A percentile compares a stretch with the other conserved stretches of the same genome.
phyloP scores from a whole-genome alignment of 1,284 basidiomycete species.

The Fomes fomentarius region DNA sequence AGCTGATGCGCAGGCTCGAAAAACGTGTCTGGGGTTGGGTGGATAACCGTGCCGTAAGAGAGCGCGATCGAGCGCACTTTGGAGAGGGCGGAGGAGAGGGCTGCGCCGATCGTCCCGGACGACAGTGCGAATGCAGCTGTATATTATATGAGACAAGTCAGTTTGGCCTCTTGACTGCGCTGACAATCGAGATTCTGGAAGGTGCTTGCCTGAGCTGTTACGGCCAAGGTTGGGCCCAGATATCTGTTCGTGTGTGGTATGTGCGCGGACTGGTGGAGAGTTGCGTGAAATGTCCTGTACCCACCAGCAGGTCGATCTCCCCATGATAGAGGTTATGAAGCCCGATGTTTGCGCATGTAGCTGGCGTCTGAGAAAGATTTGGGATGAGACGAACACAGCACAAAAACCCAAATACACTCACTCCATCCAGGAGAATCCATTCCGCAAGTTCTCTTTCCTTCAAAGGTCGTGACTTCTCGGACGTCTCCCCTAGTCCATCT shows the following conservation, averaged over 20 bases:
- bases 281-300: constrained; percentile 29
- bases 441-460: constrained; percentile 79
- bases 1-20: constrained; percentile 74
- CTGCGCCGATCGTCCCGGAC: constrained; percentile 90
- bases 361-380: constrained; percentile 66
- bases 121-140: constrained; percentile 86
- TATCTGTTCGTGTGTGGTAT: constrained; percentile 46
- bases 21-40: constrained; percentile 64
- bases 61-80: constrained; percentile 74
- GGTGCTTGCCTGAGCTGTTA: constrained; percentile 74
- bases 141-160: no score
- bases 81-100: constrained; percentile 80
- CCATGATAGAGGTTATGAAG: constrained; percentile 86
- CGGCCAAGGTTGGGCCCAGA: constrained; percentile 80
- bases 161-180: not conserved
- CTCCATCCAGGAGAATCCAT: constrained; percentile 88
- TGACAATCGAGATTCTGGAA: not conserved
- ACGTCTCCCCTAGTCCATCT: constrained; percentile 78
- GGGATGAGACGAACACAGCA: not conserved
- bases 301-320: constrained; percentile 83
- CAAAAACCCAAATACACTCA: constrained; percentile 40
- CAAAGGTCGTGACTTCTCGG: constrained; percentile 62
- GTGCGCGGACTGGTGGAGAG: not conserved
- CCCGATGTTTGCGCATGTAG: constrained; percentile 88
- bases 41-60: constrained; percentile 82